Evolutionary conservation across 768 basidiomycete genomes (phyloP), one percentile per base, ranked within the genome.

Genomic region (Kwoniella botswanensis): DNA sequence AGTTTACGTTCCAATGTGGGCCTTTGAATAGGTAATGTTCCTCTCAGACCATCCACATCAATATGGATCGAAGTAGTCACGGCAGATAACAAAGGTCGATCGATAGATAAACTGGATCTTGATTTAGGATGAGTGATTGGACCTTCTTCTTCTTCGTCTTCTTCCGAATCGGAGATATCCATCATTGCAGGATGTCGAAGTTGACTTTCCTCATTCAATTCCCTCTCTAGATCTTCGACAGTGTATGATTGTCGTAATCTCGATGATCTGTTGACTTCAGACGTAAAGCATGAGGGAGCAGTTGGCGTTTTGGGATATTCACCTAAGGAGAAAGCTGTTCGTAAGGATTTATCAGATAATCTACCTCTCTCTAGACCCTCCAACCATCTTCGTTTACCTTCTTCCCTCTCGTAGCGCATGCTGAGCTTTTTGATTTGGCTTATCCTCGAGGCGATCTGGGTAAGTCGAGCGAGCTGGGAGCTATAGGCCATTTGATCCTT

Each of bases 331-430:
- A 59, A 78, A 42, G 81, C 80, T 35, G 76, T 67, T 22, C 79
- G 57, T 2, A 79, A 65, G 3, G 79, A 77, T 65, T 68, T 75
- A 52, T 82, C 79, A 44, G 71, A 74, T 15, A 69, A 62, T 35
- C 75, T 64, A 22, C 76, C 74, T 22, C 76, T 57, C 43, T 82
- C 82, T 11, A 79, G 60, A 17, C 64, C 57, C 50, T 82, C 79
- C 35, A 81, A 71, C 79, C 76, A 80, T 52, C 65, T 21, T 43
- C 81, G 65, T 65, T 82, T 82, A 26, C 76, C 71, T 63, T 83
- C 81, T 58, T 83, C 84, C 12, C 77, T 67, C 62, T 83, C 78
- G 69, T 82, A 79, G 42, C 71, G 68, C 15, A 57, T 42, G 29
- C 56, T 55, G 55, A 84, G 77, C 50, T 76, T 77, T 59, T 77